Evolutionary conservation across 768 basidiomycete genomes (phyloP).

Genomic region (Auricularia auricula-judae): DNA sequence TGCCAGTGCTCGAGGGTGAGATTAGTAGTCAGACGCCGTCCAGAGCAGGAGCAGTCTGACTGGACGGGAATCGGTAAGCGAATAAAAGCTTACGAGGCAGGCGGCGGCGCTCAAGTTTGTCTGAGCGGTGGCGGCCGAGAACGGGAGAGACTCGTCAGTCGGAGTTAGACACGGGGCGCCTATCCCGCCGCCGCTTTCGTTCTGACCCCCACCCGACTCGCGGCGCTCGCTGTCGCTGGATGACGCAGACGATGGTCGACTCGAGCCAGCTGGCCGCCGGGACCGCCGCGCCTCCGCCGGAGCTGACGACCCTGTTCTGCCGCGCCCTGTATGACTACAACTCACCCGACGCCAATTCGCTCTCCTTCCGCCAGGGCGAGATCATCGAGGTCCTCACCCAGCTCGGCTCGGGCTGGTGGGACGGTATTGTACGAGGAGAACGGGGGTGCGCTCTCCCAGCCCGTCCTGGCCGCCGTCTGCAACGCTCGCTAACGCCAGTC

Average conservation of each 20-base stretch:
- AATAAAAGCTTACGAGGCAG: too few species aligned
- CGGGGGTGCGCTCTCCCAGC: constrained; percentile 38
- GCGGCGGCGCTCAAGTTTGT: too few species aligned
- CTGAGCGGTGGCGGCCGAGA: too few species aligned
- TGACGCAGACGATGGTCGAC: not conserved
- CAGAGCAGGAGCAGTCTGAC: too few species aligned
- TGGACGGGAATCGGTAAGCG: too few species aligned
- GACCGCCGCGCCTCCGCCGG: not conserved
- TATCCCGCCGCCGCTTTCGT: too few species aligned
- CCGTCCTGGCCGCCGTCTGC: not conserved
- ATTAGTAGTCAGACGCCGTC: too few species aligned
- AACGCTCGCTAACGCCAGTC: not conserved
- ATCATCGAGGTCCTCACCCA: constrained; percentile 89
- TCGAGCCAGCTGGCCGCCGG: too few species aligned
- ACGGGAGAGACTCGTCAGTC: too few species aligned
- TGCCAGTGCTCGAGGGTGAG: too few species aligned
- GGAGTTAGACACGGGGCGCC: too few species aligned
- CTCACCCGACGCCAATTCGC: constrained; percentile 77
- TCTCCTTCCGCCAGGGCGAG: constrained; percentile 79
- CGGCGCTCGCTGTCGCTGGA: not conserved
- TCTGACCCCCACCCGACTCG: not conserved
- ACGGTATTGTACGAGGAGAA: constrained; percentile 79
- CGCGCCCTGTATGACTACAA: constrained; percentile 87
- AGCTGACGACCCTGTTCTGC: constrained; percentile 57
- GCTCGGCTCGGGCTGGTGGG: constrained; percentile 97